phyloP scores from a whole-genome alignment of 2,329 filamentous ascomycete species.

The Huntiella abstrusa region DNA sequence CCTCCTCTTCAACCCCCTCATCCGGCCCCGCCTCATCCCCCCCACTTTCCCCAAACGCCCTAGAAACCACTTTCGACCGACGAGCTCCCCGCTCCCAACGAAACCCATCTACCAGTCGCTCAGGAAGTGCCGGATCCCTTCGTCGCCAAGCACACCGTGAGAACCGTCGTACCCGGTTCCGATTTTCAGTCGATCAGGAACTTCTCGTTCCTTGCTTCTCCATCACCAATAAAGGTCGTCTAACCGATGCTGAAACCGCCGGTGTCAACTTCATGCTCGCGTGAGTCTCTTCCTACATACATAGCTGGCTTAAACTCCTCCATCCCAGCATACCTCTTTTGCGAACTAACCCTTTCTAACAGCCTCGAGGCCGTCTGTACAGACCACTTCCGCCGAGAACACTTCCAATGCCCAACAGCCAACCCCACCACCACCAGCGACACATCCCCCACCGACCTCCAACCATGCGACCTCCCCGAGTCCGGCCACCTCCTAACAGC shows the following conservation, averaged over 20 bases:
- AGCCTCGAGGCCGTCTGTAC: conserved; percentile 8
- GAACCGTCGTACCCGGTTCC: conserved; percentile 1
- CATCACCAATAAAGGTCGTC: conserved; percentile 1
- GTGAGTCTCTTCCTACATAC: neutral
- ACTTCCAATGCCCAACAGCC: conserved; percentile 2
- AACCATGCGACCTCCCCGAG: neutral
- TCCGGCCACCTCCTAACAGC: conserved; percentile 11
- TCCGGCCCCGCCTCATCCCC: neutral
- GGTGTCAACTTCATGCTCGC: conserved; percentile 11
- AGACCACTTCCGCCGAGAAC: conserved; percentile 8
- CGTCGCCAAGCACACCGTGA: neutral
- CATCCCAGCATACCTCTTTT: too few relatives aligned
- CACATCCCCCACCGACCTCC: neutral
- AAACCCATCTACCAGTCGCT: conserved; percentile 3
- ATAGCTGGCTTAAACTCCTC: too few relatives aligned
- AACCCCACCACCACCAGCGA: neutral
- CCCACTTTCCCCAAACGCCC: too few relatives aligned
- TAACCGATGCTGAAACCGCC: conserved; percentile 6
- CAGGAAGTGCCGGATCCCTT: neutral
- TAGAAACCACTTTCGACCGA: neutral
- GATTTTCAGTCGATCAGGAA: conserved; percentile 5
- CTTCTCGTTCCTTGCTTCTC: conserved; percentile 9
- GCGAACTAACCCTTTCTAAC: neutral
- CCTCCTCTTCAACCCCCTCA: neutral
- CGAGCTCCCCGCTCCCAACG: conserved; percentile 6